Evolutionary conservation across 805 yeast species (phyloP), one percentile per base, ranked within the genome.

Genomic region (Metschnikowia picachoensis): DNA sequence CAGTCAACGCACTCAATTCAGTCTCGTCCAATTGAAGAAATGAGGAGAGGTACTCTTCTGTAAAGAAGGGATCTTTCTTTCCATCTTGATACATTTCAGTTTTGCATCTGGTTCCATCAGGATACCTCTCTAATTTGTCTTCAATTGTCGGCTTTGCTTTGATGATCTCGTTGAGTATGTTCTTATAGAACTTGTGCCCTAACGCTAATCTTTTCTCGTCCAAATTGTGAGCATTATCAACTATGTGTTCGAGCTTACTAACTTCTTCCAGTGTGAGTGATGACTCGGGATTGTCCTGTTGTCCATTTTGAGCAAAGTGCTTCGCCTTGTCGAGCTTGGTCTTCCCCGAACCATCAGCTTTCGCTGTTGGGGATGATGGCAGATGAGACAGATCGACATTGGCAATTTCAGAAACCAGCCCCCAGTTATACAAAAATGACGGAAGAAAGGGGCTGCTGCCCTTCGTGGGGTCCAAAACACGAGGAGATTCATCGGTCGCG

Each of bases 11-110:
- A 0, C 56, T 50, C 33, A 79, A 60, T 49, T 80, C 83, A 0
- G 60, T 59, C 0, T 61, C 61, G 8, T 68, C 61, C 30, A 82
- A 57, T 43, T 74, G 74, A 17, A 83, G 64, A 54, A 78, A 82
- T 20, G 68, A 60, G 2, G 70, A 62, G 32, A 83, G 65, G 58
- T 77, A 81, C 14, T 72, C 67, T 52, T 82, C 86, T 8, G 82
- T 72, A 55, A 81, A 72, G 0, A 74, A 60, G 8, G 50, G 53
- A 15, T 61, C 57, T 31, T 64, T 54, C 17, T 59, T 56, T 0
- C 73, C 75, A 45, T 64, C 65, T 35, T 67, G 68, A 13, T 67
- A 48, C 67, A 78, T 38, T 46, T 58, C 47, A 39, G 50, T 41
- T 28, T 44, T 29, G 14, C 43, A 44, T 28, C 42, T 37, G n/a